Evolutionary conservation across 495 filamentous ascomycete genomes (phyloP).

Genomic region (Aspergillus cavernicola): DNA sequence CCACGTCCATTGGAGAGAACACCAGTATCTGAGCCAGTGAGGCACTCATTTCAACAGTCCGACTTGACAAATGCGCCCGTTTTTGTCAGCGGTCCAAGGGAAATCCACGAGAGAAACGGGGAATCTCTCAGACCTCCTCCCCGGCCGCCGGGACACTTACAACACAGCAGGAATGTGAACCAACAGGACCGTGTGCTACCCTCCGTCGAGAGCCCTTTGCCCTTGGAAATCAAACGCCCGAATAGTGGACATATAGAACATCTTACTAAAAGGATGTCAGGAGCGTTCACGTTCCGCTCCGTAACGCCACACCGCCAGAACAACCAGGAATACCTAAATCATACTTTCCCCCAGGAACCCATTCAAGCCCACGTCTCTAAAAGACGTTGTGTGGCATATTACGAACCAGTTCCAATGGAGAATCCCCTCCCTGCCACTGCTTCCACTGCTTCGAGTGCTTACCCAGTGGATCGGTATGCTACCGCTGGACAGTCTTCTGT

Average conservation of each 20-base stretch:
- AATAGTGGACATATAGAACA: conserved; percentile 29
- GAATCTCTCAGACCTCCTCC: conserved; percentile 18
- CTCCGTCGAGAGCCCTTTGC: conserved; percentile 36
- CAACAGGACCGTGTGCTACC: conserved; percentile 35
- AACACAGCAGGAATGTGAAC: conserved; percentile 19
- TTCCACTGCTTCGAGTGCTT: conserved; percentile 10
- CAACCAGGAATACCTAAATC: conserved; percentile 17
- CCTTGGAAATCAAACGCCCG: conserved; percentile 24
- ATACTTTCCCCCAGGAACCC: conserved; percentile 11
- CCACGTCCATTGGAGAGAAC: conserved; percentile 18
- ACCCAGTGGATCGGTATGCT: conserved; percentile 16
- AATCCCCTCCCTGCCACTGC: conserved; percentile 7
- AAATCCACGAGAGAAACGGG: conserved; percentile 17
- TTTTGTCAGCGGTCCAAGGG: conserved; percentile 36
- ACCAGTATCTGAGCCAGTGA: conserved; percentile 18
- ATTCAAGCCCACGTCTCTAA: conserved; percentile 26
- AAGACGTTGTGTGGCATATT: conserved; percentile 31
- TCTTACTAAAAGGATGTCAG: conserved; percentile 32
- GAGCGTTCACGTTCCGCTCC: conserved; percentile 28
- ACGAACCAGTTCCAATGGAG: conserved; percentile 14
- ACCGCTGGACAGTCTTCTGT: conserved; percentile 15
- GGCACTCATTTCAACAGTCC: conserved; percentile 13
- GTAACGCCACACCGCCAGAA: conserved; percentile 27
- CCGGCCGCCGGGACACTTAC: conserved; percentile 16
- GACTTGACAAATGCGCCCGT: conserved; percentile 29